Base-by-base conservation (phyloP, 2,329 filamentous ascomycete species). In the Ophiostoma populinum region DNA sequence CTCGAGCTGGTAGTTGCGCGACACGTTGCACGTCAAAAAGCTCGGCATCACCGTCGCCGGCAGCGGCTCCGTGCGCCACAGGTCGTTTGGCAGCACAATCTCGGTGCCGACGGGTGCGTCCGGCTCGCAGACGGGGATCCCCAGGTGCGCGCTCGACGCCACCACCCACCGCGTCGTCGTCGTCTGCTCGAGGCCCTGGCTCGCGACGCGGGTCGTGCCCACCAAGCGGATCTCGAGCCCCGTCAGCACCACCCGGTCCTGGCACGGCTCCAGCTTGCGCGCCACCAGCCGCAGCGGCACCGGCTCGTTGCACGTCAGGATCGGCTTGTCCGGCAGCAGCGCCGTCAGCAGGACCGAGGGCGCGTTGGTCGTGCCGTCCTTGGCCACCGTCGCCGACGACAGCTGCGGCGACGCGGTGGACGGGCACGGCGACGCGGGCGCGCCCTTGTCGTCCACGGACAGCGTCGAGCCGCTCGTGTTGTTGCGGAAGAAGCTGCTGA, bases 21-120 rank as follows among this genome's bases (percentile, higher is more conserved):
- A 67, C 32, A 95, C 68, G 53, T 95, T 95, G 56, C 90, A 98
- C 1, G 85, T 82, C 32, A 73, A 64, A 51, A 98, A 98, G 0
- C 75, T 77, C 0, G 90, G 90, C 8, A 83, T 76, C 9, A 98
- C 73, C 0, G 81, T 87, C 51, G 82, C 90, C 3, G 87, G 90
- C 6, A 95, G 61, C 1, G 73, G 62, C 33, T 70, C 62, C 26
- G 63, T 62, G 42, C 70, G 70, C 90, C 90, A 98, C 26, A 87
- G 51, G 2, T 63, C 64, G 32, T 71, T 59, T 37, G 85, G 77
- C 17, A 92, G 51, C n/a, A 68, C 63, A 38, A 75, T 61, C 47
- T 92, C 80, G 9, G 70, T 69, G 30, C 73, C 72, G 6, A 72
- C 59, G 4, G 74, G 53, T 36, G 65, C 65, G 7, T 56, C 47